phyloP scores from a whole-genome alignment of 495 filamentous ascomycete species.

The Usnea hakonensis region DNA sequence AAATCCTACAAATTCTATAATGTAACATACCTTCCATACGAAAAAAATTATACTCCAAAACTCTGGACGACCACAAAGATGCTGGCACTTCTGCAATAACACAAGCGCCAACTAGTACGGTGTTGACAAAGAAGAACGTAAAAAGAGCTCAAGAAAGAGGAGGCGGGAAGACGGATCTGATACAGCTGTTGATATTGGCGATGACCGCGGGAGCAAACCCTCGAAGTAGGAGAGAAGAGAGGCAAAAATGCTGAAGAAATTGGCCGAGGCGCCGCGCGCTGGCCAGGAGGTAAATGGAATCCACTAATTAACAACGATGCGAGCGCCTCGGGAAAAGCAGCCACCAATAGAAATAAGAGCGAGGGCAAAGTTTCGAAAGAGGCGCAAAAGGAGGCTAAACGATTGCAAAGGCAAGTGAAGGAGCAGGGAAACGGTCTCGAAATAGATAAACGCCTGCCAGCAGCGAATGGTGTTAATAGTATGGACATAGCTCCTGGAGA shows the following conservation, averaged over 20 bases:
- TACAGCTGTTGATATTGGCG: slow-evolving; percentile 22
- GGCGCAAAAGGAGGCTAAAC: slow-evolving; percentile 27
- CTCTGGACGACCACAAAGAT: too few species aligned
- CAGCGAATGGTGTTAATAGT: slow-evolving; percentile 10
- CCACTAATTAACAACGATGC: slow-evolving; percentile 26
- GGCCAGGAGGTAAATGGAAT: slow-evolving; percentile 30
- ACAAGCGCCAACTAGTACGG: background rate
- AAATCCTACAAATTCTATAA: too few species aligned
- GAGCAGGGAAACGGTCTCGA: slow-evolving; percentile 18
- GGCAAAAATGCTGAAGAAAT: slow-evolving; percentile 17
- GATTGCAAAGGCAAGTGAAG: slow-evolving; percentile 17
- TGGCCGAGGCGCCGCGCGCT: background rate
- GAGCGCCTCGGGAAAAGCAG: background rate
- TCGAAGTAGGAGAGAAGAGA: slow-evolving; percentile 34
- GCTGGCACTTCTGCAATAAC: background rate
- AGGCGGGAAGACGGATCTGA: slow-evolving; percentile 9
- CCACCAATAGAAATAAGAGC: slow-evolving; percentile 29
- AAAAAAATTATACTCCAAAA: background rate
- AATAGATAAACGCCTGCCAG: slow-evolving; percentile 11
- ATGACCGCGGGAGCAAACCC: slow-evolving; percentile 24
- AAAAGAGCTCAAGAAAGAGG: slow-evolving; percentile 29
- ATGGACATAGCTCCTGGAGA: slow-evolving; percentile 17
- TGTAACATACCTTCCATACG: too few species aligned
- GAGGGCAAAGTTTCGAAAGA: slow-evolving; percentile 30
- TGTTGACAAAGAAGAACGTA: background rate